Conservation (phyloP, 192 early-diverging fungal species). For the Backusella mclennaniae region DNA sequence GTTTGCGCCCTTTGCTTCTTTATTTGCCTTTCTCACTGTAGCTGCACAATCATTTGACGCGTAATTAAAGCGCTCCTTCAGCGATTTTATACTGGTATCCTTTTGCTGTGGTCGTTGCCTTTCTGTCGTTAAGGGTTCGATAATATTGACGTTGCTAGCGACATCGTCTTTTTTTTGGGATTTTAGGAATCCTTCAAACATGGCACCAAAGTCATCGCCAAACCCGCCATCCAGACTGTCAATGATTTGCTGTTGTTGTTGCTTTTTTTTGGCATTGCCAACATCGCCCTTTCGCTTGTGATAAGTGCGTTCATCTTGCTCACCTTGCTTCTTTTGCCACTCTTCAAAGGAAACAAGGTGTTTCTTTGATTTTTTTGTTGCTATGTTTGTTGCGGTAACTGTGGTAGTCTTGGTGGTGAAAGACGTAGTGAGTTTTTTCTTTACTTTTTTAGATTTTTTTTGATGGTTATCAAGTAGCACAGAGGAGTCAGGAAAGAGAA, state of each 20-base stretch:
- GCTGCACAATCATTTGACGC: conserved; percentile 94
- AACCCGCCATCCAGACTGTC: conserved; percentile 38
- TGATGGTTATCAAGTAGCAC: background rate
- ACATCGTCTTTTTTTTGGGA: background rate
- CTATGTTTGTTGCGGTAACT: background rate
- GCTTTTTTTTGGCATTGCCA: conserved; percentile 1
- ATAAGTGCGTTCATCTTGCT: conserved; percentile 11
- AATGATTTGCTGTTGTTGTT: conserved; percentile 17
- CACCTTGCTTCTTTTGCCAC: conserved; percentile 25
- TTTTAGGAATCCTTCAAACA: conserved; percentile 29
- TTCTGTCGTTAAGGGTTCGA: conserved; percentile 6
- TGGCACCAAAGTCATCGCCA: conserved; percentile 31
- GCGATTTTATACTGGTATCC: conserved; percentile 35
- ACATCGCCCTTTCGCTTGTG: background rate
- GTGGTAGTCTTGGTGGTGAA: background rate
- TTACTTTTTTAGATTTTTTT: background rate
- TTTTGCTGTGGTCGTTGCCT: background rate
- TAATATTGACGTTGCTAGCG: background rate
- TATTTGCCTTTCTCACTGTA: conserved; percentile 77
- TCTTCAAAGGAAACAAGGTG: conserved; percentile 35
- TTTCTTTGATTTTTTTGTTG: background rate
- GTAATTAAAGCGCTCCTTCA: conserved; percentile 91
- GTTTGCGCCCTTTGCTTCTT: conserved; percentile 75
- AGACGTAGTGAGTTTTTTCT: background rate
- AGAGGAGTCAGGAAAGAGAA: background rate